Conservation (phyloP, 23 red algal species). For the Agarophyton chilense region DNA sequence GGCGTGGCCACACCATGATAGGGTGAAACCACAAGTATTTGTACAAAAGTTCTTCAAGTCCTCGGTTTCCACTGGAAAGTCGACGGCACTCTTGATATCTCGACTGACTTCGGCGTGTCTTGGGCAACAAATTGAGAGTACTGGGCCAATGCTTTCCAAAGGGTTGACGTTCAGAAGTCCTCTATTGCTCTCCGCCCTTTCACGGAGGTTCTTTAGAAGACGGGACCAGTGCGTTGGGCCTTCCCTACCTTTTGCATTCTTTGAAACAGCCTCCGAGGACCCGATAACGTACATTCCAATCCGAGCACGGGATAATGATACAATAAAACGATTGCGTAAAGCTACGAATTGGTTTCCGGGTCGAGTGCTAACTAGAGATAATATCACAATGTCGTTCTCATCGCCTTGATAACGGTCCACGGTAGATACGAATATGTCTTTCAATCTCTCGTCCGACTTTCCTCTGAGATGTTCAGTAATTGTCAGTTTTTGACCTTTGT, state of each 20-base stretch:
- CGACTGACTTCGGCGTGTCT: conserved; percentile 14
- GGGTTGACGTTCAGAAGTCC: not conserved
- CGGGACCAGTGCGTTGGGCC: conserved; percentile 45
- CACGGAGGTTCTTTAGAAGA: conserved; percentile 13
- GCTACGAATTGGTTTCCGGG: conserved; percentile 55
- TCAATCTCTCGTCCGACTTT: not conserved
- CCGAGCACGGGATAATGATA: conserved; percentile 38
- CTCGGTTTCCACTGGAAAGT: conserved; percentile 22
- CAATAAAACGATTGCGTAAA: conserved; percentile 58
- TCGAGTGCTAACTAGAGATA: conserved; percentile 60
- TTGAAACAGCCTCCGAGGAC: conserved; percentile 32
- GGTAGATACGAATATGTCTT: conserved; percentile 8
- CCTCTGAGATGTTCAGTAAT: not conserved
- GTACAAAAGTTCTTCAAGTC: conserved; percentile 23
- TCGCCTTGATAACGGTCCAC: conserved; percentile 73
- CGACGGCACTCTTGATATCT: not conserved
- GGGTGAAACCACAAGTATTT: conserved; percentile 17
- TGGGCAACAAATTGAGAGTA: conserved; percentile 55
- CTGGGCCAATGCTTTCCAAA: not conserved
- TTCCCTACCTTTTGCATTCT: not conserved
- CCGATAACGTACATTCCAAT: conserved; percentile 66
- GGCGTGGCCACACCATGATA: conserved; percentile 57
- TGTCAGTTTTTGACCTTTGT: conserved; percentile 59
- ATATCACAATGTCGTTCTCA: conserved; percentile 70
- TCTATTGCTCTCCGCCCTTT: not conserved